phyloP scores from a whole-genome alignment of 1,139 yeast genomes.

The Geotrichum klebahnii region DNA sequence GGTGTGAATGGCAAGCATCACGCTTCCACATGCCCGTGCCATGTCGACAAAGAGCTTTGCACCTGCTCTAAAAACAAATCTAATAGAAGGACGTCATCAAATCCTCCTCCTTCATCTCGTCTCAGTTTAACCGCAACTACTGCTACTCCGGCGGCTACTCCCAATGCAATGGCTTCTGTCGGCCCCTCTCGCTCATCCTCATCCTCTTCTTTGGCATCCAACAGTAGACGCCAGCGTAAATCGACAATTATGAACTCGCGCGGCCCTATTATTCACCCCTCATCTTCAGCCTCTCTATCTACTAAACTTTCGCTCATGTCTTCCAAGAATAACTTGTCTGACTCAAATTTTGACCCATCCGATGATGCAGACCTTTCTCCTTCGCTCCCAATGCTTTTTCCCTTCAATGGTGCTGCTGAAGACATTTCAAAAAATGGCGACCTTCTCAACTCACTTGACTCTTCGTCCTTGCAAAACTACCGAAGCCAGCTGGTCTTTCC shows the following conservation, averaged over 20 bases:
- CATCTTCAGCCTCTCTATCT: conserved; percentile 16
- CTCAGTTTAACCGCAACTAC: conserved; percentile 2
- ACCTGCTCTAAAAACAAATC: conserved; percentile 49
- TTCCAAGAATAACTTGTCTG: neutral
- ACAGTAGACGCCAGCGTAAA: conserved; percentile 6
- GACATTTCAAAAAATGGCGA: conserved; percentile 7
- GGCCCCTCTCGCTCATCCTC: conserved; percentile 9
- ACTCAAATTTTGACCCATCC: neutral
- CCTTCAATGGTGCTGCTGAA: conserved; percentile 6
- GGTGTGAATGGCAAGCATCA: conserved; percentile 45
- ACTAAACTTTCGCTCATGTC: conserved; percentile 6
- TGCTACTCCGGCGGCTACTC: conserved; percentile 2
- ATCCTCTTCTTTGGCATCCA: conserved; percentile 9
- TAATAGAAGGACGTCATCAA: conserved; percentile 7
- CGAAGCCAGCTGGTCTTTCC: conserved; percentile 4
- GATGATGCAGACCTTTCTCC: neutral
- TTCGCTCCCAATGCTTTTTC: conserved; percentile 13
- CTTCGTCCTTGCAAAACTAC: conserved; percentile 4
- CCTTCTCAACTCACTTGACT: conserved; percentile 17
- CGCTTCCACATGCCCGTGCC: conserved; percentile 50
- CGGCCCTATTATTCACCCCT: conserved; percentile 9
- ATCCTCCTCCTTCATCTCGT: conserved; percentile 11
- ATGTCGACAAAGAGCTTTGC: conserved; percentile 52
- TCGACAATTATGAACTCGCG: conserved; percentile 10
- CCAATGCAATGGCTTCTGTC: neutral